Conservation (phyloP, 1,139 yeast species). For the Candida glucosophila region DNA sequence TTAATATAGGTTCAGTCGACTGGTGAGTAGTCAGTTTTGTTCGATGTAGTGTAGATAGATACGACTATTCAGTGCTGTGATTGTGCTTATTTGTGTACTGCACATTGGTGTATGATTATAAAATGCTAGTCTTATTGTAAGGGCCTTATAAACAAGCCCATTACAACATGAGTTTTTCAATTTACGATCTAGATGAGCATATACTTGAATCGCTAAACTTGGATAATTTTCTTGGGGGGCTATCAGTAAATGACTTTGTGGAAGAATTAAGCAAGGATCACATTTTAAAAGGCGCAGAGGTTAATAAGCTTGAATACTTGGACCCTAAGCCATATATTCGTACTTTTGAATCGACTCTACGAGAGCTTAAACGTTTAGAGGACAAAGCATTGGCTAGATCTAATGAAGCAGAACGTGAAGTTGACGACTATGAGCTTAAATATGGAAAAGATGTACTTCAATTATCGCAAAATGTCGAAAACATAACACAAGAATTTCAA, state of each 20-base stretch:
- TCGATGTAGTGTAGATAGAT: too few relatives aligned
- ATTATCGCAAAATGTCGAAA: slow-evolving; percentile 42
- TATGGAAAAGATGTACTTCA: slow-evolving; percentile 63
- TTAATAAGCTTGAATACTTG: slow-evolving; percentile 44
- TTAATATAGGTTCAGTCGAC: too few relatives aligned
- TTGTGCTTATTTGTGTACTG: not conserved
- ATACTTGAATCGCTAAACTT: slow-evolving; percentile 58
- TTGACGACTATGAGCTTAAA: slow-evolving; percentile 51
- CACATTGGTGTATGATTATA: slow-evolving; percentile 1
- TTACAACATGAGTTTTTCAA: slow-evolving; percentile 31
- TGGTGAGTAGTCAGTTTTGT: too few relatives aligned
- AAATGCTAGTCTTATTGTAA: not conserved
- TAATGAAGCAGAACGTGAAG: slow-evolving; percentile 43
- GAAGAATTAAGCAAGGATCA: slow-evolving; percentile 76
- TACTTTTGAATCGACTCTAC: slow-evolving; percentile 79
- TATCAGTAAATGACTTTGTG: slow-evolving; percentile 71
- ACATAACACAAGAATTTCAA: slow-evolving; percentile 39
- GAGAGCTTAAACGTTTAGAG: slow-evolving; percentile 55
- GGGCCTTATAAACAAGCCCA: not conserved
- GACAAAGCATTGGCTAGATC: slow-evolving; percentile 45
- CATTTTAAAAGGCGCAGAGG: slow-evolving; percentile 45
- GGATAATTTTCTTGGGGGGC: slow-evolving; percentile 64
- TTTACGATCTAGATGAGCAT: slow-evolving; percentile 58
- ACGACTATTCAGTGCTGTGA: not conserved
- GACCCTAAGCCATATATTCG: slow-evolving; percentile 95